phyloP scores from a whole-genome alignment of 371 early-diverging fungal species.

The Fennellomyces sp. region DNA sequence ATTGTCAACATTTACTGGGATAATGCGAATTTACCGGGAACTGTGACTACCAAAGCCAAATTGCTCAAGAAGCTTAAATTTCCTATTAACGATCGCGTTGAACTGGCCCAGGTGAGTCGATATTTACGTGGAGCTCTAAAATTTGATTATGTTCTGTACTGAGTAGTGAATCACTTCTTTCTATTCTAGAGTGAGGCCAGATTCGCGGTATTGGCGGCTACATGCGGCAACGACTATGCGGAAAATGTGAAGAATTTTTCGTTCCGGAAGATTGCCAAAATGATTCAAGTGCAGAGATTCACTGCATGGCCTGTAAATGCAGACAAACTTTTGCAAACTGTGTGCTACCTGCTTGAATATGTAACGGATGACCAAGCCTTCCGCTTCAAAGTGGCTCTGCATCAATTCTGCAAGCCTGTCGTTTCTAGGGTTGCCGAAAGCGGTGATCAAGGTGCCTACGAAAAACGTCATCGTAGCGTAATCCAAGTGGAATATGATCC shows the following conservation, averaged over 20 bases:
- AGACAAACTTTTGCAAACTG: not conserved
- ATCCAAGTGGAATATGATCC: too few relatives aligned
- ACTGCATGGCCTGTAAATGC: not conserved
- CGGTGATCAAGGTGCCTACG: too few relatives aligned
- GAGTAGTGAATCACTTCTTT: not conserved
- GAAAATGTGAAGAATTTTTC: not conserved
- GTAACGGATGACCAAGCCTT: not conserved
- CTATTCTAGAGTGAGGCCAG: slow-evolving; percentile 1
- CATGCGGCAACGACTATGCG: slow-evolving; percentile 16
- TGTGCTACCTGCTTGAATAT: not conserved
- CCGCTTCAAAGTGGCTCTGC: slow-evolving; percentile 6
- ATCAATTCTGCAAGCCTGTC: slow-evolving; percentile 13
- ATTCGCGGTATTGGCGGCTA: slow-evolving; percentile 8
- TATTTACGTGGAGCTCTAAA: not conserved
- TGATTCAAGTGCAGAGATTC: not conserved
- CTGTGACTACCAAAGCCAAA: not conserved
- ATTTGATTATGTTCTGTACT: not conserved
- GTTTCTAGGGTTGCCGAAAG: slow-evolving; percentile 7
- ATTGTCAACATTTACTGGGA: not conserved
- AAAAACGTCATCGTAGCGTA: too few relatives aligned
- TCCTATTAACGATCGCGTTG: not conserved
- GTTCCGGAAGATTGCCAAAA: not conserved
- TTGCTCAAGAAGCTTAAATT: not conserved
- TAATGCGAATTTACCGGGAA: not conserved
- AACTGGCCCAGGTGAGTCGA: not conserved